phyloP scores from a whole-genome alignment of 176 grass and related monocot genomes.

The Bonia amplexicaulis region DNA sequence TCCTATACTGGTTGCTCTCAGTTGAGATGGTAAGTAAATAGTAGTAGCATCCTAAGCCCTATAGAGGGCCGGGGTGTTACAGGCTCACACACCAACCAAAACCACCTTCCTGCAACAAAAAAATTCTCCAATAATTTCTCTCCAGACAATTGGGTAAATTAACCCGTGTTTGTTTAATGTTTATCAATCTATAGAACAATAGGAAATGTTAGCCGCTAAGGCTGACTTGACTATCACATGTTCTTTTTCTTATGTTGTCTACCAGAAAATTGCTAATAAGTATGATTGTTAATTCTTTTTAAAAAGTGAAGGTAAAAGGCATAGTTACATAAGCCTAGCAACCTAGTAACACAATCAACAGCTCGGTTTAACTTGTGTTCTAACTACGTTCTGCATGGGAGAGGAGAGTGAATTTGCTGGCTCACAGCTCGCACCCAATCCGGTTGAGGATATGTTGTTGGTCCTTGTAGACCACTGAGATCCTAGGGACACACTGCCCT shows the following conservation, averaged over 20 bases:
- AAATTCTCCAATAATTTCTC: not conserved
- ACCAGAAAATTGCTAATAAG: not conserved
- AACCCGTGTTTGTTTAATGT: not conserved
- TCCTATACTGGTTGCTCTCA: no score
- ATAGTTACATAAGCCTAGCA: not conserved
- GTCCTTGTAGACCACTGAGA: slow-evolving; percentile 1
- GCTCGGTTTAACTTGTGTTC: not conserved
- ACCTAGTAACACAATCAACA: not conserved
- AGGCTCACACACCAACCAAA: no score
- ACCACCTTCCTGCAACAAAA: no score
- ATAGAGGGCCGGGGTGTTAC: no score
- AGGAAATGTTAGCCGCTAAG: not conserved
- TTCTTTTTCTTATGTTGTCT: not conserved
- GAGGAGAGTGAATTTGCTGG: slow-evolving; percentile 13
- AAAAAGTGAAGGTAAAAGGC: not conserved
- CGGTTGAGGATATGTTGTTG: not conserved
- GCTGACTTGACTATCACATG: not conserved
- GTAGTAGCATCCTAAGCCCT: no score
- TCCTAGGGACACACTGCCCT: not conserved
- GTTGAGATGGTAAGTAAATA: no score
- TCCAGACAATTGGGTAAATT: not conserved
- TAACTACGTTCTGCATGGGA: not conserved
- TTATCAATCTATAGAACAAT: not conserved
- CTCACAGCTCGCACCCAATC: slow-evolving; percentile 4
- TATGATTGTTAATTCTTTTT: not conserved